Base-by-base conservation (phyloP, 1,284 basidiomycete species). In the Nidula niveotomentosa region DNA sequence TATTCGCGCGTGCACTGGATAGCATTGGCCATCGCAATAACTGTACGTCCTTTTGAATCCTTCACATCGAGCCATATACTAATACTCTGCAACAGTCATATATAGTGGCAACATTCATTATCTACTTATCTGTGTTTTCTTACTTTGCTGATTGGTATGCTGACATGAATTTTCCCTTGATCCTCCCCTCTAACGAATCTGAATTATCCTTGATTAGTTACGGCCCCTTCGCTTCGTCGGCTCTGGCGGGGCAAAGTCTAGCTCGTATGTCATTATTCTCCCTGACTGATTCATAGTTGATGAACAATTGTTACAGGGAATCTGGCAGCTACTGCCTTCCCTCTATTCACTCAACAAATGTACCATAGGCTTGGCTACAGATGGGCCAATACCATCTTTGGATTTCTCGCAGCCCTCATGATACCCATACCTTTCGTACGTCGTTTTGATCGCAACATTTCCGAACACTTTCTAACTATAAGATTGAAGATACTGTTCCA, bases 211-310 rank as follows among this genome's bases (percentile, higher is more conserved):
- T 45, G 12, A 41, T 13, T 49, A 88, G 85, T 61, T 89, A 90
- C 56, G 86, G 86, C 0, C 78, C 84, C 1, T 93, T 85, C 58
- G 91, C 90, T 4, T 90, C 87, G 0, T 90, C 88, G 1, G 90
- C 90, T 1, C 71, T 91, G 15, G 90, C 91, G 0, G 91, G 88
- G 0, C 91, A 92, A 68, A 88, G 85, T 65, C 72, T 92, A 41
- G 83, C 79, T 58, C 79, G 90, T 83, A 71, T 62, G 79, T 74
- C 30, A 41, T 49, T 43, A 48, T 7, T 6, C 17, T 41, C 47
- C 15, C 18, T 35, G 12, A 7, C 8, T 13, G 30, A 36, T 34
- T 35, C 15, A 18, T 23, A 36, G n/a, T 48, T 3, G 41, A 48
- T 33, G 18, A 43, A 36, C 46, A 36, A 45, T 48, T 23, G 35